Conservation (phyloP, 768 basidiomycete genomes). For the Mycena pura region DNA sequence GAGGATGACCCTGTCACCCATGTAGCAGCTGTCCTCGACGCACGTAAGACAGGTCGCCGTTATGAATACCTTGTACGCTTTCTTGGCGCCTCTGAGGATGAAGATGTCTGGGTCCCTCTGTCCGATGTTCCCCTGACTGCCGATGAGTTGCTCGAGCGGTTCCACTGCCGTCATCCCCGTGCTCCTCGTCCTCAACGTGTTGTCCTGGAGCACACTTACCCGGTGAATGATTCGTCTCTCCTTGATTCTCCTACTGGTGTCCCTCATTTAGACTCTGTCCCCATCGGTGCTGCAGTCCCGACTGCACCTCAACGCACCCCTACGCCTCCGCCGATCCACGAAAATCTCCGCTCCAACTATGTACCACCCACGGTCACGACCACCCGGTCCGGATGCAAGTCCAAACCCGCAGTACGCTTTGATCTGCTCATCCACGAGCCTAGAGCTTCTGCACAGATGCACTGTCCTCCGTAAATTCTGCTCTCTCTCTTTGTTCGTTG, state of each 20-base stretch:
- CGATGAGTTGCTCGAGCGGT: conserved; percentile 40
- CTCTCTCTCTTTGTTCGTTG: too few relatives aligned
- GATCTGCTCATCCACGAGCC: too few relatives aligned
- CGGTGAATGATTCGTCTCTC: not conserved
- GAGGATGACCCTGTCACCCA: conserved; percentile 28
- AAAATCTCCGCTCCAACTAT: too few relatives aligned
- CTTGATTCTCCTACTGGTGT: not conserved
- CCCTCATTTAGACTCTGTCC: too few relatives aligned
- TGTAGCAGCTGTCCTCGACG: conserved; percentile 37
- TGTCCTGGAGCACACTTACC: conserved; percentile 13
- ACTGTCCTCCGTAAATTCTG: too few relatives aligned
- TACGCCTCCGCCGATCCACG: too few relatives aligned
- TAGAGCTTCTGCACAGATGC: too few relatives aligned
- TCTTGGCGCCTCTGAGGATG: conserved; percentile 31
- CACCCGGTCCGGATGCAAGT: too few relatives aligned
- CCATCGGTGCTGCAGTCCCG: too few relatives aligned
- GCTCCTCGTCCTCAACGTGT: conserved; percentile 37
- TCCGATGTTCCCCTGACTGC: conserved; percentile 39
- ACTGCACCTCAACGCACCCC: too few relatives aligned
- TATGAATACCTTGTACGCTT: conserved; percentile 45
- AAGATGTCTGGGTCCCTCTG: conserved; percentile 44
- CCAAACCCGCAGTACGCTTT: too few relatives aligned
- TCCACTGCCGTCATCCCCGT: conserved; percentile 40
- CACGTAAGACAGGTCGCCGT: conserved; percentile 39
- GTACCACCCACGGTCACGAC: too few relatives aligned